Conservation (phyloP, 345 rosid genomes). For the Eucalyptus coolabah region DNA sequence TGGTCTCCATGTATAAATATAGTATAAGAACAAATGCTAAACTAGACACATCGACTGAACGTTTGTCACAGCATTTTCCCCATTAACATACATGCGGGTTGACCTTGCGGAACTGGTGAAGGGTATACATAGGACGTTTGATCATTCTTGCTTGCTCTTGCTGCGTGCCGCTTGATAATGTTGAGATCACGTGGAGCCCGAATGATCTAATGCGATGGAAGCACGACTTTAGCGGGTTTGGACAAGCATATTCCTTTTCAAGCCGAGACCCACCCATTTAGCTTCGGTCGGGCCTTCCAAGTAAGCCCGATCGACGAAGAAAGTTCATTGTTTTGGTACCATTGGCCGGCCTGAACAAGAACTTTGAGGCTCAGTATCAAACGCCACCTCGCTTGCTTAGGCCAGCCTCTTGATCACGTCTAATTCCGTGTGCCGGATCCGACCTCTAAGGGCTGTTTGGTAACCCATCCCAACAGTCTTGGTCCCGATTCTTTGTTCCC, state of each 20-base stretch:
- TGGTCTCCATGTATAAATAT: neutral
- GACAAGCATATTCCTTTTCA: neutral
- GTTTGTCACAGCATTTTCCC: neutral
- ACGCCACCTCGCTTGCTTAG: neutral
- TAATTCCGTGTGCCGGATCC: neutral
- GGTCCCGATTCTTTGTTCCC: no score
- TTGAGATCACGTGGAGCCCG: neutral
- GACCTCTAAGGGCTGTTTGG: no score
- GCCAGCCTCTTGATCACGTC: neutral
- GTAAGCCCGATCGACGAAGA: neutral
- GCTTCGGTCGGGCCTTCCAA: neutral
- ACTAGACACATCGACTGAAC: neutral
- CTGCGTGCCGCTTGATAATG: neutral
- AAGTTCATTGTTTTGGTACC: neutral
- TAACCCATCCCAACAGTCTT: no score
- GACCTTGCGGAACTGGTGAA: neutral
- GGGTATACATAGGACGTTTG: neutral
- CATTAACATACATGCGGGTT: neutral
- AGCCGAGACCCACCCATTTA: neutral
- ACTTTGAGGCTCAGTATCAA: neutral
- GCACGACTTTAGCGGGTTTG: neutral
- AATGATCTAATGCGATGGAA: neutral
- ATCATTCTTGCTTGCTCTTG: neutral
- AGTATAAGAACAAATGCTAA: neutral
- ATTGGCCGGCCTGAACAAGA: neutral